Conservation (phyloP, 23 red algal species). For the Gracilaria caudata region DNA sequence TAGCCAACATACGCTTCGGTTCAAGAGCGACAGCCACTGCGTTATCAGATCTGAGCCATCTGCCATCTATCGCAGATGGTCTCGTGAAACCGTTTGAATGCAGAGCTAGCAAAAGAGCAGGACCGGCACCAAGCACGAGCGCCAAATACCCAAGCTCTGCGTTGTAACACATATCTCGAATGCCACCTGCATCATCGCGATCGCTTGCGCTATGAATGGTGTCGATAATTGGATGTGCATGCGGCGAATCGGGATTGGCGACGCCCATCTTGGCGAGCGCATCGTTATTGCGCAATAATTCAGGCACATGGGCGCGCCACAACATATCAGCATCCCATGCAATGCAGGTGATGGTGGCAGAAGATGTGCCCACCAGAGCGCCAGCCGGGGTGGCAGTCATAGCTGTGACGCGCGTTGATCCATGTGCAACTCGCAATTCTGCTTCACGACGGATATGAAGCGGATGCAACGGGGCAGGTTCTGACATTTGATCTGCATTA, state of each 20-base stretch:
- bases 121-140: constrained; percentile 59
- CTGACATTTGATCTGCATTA: constrained; percentile 21
- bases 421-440: constrained; percentile 58
- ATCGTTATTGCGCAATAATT: constrained; percentile 53
- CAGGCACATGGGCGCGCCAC: constrained; percentile 75
- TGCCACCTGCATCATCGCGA: constrained; percentile 46
- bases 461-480: constrained; percentile 40
- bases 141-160: constrained; percentile 46
- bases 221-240: constrained; percentile 10
- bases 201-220: constrained; percentile 3
- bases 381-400: constrained; percentile 58
- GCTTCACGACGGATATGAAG: constrained; percentile 35
- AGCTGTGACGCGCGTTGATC: constrained; percentile 26
- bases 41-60: constrained; percentile 60
- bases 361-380: constrained; percentile 69
- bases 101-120: constrained; percentile 60
- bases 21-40: constrained; percentile 73
- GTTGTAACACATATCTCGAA: constrained; percentile 53
- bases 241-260: neutral
- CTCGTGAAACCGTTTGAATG: constrained; percentile 35
- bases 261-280: constrained; percentile 68
- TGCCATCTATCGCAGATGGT: constrained; percentile 63
- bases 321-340: constrained; percentile 68
- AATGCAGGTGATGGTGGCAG: constrained; percentile 65
- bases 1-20: constrained; percentile 73